A percentile compares a stretch with the other conserved stretches of the same genome.
phyloP scores from a whole-genome alignment of 805 yeast genomes.

The Allodekkera sacchari region DNA sequence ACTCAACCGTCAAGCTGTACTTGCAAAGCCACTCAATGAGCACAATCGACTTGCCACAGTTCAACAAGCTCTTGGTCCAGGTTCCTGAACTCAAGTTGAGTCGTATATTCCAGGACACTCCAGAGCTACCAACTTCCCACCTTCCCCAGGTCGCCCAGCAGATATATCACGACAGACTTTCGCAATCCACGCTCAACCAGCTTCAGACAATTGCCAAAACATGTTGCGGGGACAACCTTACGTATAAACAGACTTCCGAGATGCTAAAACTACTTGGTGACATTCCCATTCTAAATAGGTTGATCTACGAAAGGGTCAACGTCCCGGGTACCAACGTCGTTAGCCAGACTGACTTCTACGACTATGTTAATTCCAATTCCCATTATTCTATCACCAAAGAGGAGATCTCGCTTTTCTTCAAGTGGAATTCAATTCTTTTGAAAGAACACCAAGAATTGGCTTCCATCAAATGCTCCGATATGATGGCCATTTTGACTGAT shows the following conservation, averaged over 20 bases:
- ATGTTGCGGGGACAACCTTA: slow-evolving; percentile 36
- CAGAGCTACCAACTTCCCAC: slow-evolving; percentile 1
- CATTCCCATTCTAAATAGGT: slow-evolving; percentile 25
- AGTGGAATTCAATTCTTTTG: slow-evolving; percentile 26
- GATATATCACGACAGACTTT: slow-evolving; percentile 23
- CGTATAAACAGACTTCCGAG: slow-evolving; percentile 39
- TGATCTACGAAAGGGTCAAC: slow-evolving; percentile 22
- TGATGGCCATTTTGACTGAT: slow-evolving; percentile 39
- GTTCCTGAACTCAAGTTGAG: no score
- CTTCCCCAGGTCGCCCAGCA: slow-evolving; percentile 11
- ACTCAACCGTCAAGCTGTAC: no score
- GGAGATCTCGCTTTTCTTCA: slow-evolving; percentile 25
- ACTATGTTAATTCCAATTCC: slow-evolving; percentile 15
- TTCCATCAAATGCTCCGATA: slow-evolving; percentile 21
- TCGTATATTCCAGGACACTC: no score
- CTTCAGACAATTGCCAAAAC: slow-evolving; percentile 31
- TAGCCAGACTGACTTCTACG: slow-evolving; percentile 14
- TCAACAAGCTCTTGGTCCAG: no score
- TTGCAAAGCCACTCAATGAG: no score
- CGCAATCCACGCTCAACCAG: slow-evolving; percentile 52
- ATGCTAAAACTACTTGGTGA: slow-evolving; percentile 36
- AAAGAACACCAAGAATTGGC: slow-evolving; percentile 18
- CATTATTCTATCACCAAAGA: slow-evolving; percentile 14
- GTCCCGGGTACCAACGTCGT: slow-evolving; percentile 2
- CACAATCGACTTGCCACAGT: no score